Evolutionary conservation across 164 flowering plant species (phyloP), one percentile per base, ranked within the genome.

Genomic region (Annona squamosa): DNA sequence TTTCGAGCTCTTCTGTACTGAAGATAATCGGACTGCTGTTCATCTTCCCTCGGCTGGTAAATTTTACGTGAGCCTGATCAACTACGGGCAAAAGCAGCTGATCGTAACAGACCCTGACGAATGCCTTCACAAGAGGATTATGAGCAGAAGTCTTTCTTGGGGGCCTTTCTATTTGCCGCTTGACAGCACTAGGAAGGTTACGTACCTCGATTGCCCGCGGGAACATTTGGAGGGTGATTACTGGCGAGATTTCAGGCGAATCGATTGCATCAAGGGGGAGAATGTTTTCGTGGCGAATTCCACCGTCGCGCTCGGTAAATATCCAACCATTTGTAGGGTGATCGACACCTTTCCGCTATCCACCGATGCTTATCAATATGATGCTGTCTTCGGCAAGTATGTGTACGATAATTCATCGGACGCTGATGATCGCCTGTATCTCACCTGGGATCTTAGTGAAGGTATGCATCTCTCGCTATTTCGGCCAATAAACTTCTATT

Each of bases 101-200:
- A 4, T 37, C 1, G 43, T 69, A 5, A 48, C 72, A 3, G 72
- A 69, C n/a, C 62, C 62, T 16, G 43, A 69, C 9, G 7, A 37
- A 13, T 69, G 72, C 63, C 72, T 69, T 52, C 63, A 48, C 37
- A 48, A 41, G 4, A 62, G 61, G n/a, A 7, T 69, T 10, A 4
- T 69, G 41, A 13, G 26, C 5, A 17, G 48, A 2, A 48, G 41
- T 45, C 72, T 69, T 41, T 26, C 46, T 9, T 48, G 44, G 2
- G 48, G 63, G n/a, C 63, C 72, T 48, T 69, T 69, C 13, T 0
- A 19, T 5, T 46, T 48, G 72, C 72, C 72, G 37, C 67, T 2
- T 5, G 44, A 37, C 9, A 9, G 6, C 9, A 65, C 41, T 13
- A 37, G 45, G 45, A 65, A 65, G 3, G 17, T 2, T 42, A 65